Conservation (phyloP, 345 rosid species). For the Crucihimalaya himalaica region DNA sequence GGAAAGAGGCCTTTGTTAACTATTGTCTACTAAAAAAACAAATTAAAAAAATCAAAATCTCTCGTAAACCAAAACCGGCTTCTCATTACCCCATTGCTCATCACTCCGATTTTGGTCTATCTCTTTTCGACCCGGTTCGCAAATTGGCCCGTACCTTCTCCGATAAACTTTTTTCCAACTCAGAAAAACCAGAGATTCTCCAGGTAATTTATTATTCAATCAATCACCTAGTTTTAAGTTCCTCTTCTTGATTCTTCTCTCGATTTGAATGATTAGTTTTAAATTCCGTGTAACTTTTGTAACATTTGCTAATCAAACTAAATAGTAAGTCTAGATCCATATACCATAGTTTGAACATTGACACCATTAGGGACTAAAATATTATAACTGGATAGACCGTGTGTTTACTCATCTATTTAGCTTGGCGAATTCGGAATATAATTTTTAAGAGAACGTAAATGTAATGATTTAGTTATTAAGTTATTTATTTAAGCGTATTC, state of each 20-base stretch:
- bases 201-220: slow-evolving; percentile 52
- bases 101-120: slow-evolving; percentile 47
- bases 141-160: slow-evolving; percentile 45
- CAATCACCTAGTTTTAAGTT: not conserved
- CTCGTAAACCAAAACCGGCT: slow-evolving; percentile 45
- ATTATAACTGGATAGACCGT: slow-evolving; percentile 9
- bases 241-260: slow-evolving; percentile 3
- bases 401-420: not conserved
- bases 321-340: not conserved
- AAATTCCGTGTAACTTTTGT: slow-evolving; percentile 6
- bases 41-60: slow-evolving; percentile 71
- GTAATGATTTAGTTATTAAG: slow-evolving; percentile 2
- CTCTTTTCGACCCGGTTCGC: slow-evolving; percentile 63
- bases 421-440: not conserved
- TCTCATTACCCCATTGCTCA: slow-evolving; percentile 39
- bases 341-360: not conserved
- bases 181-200: slow-evolving; percentile 49
- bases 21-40: slow-evolving; percentile 90
- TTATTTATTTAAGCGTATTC: not conserved
- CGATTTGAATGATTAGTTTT: slow-evolving; percentile 2
- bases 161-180: slow-evolving; percentile 26
- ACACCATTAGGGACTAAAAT: not conserved
- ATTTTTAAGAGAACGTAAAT: not conserved
- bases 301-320: slow-evolving; percentile 2
- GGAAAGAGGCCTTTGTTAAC: slow-evolving; percentile 95